Base-by-base conservation (phyloP, 164 flowering plant genomes). In the Liquidambar formosana region DNA sequence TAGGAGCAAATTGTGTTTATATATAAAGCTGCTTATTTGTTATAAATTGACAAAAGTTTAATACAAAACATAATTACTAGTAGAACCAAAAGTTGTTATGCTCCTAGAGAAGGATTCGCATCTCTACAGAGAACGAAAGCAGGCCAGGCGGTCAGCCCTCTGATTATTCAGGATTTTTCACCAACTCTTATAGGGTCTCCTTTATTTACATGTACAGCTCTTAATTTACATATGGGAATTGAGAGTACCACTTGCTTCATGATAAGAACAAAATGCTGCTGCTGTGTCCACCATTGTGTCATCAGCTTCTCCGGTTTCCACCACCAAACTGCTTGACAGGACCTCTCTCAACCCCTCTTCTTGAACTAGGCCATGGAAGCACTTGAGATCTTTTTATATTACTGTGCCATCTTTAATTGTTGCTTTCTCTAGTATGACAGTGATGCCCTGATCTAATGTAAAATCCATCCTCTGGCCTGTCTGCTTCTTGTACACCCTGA, bases 401-500 rank as follows among this genome's bases (percentile, higher is more conserved):
- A 88, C 80, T 0, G 81, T 79, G 12, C 92, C 93, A 78, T 92
- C 96, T 21, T 63, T 57, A 25, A 92, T 89, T 12, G 90, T 88
- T 33, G 90, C 85, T 77, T 92, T 92, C 84, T 92, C 92, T 43
- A 77, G 16, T 57, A 90, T 71, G 26, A 92, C 68, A 4, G 90
- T 86, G 73, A 92, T 82, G n/a, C 67, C 97, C 97, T 5, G 89
- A 84, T 0, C 97, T 89, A 62, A 92, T 90, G 77, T 90, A 92
- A 71, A 90, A 90, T 38, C 97, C 97, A 15, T 85, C 83, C 8
- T 81, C 82, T 6, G 96, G 81, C 61, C 92, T 81, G 46, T 88
- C 92, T 43, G 93, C 91, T 72, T 93, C 97, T 79, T 83, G 69
- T 33, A 93, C 88, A 56, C 86, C 85, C 97, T 90, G 38, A 45